A percentile compares a stretch with the other conserved stretches of the same genome.
These are phyloP conservation scores for Arthrobotrys iridis DNA, from an alignment of 2,329 filamentous ascomycete genomes.

Conservation along the genomic window DNA sequence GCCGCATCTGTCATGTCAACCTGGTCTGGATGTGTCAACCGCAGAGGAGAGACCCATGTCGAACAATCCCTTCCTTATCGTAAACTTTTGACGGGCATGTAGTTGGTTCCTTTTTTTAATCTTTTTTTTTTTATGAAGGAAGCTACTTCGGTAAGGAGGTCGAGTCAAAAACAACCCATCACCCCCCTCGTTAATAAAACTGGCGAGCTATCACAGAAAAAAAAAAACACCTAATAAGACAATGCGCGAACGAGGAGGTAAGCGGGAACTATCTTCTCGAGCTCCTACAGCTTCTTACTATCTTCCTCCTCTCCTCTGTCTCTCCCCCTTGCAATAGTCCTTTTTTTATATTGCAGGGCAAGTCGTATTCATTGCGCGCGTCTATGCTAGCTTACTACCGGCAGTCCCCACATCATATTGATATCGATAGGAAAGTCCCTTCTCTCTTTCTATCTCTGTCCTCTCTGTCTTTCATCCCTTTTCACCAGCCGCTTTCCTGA, in stretches of 20 bases:
- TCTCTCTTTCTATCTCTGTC: too few species aligned
- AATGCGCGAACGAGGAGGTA: slow-evolving; percentile 33
- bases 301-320: too few species aligned
- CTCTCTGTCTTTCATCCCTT: too few species aligned
- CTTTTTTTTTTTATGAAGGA: background rate
- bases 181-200: slow-evolving; percentile 12
- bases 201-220: slow-evolving; percentile 15
- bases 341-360: slow-evolving; percentile 47
- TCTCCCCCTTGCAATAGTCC: background rate
- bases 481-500: background rate
- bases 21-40: background rate
- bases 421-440: too few species aligned
- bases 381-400: slow-evolving; percentile 8
- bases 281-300: slow-evolving; percentile 35
- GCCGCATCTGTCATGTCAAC: slow-evolving; percentile 51
- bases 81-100: too few species aligned
- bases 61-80: background rate
- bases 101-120: too few species aligned
- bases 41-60: background rate
- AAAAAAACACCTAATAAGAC: too few species aligned
- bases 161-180: slow-evolving; percentile 5
- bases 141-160: slow-evolving; percentile 5
- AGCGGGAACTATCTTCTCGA: slow-evolving; percentile 53
- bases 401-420: background rate
- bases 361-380: slow-evolving; percentile 31